phyloP scores from a whole-genome alignment of 1,284 basidiomycete genomes.

The Ceratobasidium theobromae region DNA sequence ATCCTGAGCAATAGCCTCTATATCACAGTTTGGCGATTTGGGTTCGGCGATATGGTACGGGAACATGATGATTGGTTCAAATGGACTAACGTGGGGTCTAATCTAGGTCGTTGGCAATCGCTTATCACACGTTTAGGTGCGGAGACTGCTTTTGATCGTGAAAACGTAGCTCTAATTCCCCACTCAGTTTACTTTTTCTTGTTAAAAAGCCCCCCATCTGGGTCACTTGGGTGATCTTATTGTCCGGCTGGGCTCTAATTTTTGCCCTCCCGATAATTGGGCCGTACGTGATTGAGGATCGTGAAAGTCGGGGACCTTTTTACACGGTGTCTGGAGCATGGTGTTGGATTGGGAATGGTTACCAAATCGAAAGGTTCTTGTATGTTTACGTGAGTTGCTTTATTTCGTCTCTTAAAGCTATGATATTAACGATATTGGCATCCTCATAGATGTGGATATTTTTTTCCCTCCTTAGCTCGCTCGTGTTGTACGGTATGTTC shows the following conservation, averaged over 20 bases:
- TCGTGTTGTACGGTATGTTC: conserved; percentile 13
- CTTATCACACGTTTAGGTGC: not conserved
- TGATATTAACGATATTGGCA: no score
- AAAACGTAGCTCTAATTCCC: no score
- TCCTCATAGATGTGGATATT: conserved; percentile 19
- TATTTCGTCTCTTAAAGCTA: not conserved
- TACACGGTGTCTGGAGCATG: conserved; percentile 21
- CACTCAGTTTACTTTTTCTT: conserved; percentile 12
- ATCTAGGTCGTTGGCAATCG: conserved; percentile 14
- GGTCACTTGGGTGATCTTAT: not conserved
- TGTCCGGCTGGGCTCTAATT: conserved; percentile 8
- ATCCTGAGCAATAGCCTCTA: not conserved
- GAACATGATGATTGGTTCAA: not conserved
- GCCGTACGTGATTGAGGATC: conserved; percentile 4
- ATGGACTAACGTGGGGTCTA: not conserved
- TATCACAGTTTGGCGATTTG: conserved; percentile 20
- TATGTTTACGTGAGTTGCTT: conserved; percentile 1
- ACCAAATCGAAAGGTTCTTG: conserved; percentile 15
- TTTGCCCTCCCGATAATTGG: conserved; percentile 5
- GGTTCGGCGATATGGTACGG: conserved; percentile 11
- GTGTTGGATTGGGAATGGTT: conserved; percentile 25
- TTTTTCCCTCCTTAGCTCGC: not conserved
- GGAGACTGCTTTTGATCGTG: not conserved
- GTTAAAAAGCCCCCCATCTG: conserved; percentile 11
- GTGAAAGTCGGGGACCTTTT: conserved; percentile 1